A percentile compares a stretch with the other conserved stretches of the same genome.
These are phyloP conservation scores for Xerocomus nothofagi DNA, from an alignment of 1,284 basidiomycete genomes.

Conservation along the genomic window DNA sequence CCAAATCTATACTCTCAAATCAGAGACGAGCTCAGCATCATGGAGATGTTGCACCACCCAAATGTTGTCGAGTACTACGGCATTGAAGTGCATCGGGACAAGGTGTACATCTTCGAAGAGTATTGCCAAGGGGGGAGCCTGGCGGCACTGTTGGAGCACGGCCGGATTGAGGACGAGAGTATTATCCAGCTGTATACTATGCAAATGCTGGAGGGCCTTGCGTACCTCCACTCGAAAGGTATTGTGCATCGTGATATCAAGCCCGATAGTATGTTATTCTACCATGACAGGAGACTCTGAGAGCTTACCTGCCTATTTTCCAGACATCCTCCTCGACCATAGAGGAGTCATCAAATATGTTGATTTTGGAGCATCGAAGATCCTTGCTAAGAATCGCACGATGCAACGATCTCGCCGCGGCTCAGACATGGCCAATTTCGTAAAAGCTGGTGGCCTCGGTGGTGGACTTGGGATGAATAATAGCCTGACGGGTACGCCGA, in stretches of 20 bases:
- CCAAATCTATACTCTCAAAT: constrained; percentile 91
- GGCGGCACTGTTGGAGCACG: constrained; percentile 88
- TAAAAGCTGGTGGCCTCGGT: constrained; percentile 33
- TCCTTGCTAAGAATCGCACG: constrained; percentile 91
- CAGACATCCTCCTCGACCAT: constrained; percentile 95
- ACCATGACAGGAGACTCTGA: constrained; percentile 4
- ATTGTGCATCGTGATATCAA: constrained; percentile 98
- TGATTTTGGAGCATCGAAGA: constrained; percentile 98
- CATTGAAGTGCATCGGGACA: constrained; percentile 98
- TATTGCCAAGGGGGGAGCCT: constrained; percentile 97
- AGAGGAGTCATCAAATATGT: constrained; percentile 96
- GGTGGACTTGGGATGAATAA: constrained; percentile 58
- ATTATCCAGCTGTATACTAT: constrained; percentile 95
- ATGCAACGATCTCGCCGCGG: constrained; percentile 72
- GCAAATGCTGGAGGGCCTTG: constrained; percentile 95
- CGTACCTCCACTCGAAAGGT: constrained; percentile 90
- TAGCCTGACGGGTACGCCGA: constrained; percentile 95
- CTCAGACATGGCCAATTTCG: constrained; percentile 36
- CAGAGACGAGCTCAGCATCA: constrained; percentile 95
- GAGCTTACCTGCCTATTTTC: constrained; percentile 17
- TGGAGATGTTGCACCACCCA: constrained; percentile 98
- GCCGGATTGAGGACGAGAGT: constrained; percentile 95
- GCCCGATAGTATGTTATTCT: constrained; percentile 84
- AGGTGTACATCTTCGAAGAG: constrained; percentile 99
- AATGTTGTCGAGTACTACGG: constrained; percentile 99